A percentile compares a stretch with the other conserved stretches of the same genome.
phyloP scores from a whole-genome alignment of 495 filamentous ascomycete species.

The Daldinia childiae region DNA sequence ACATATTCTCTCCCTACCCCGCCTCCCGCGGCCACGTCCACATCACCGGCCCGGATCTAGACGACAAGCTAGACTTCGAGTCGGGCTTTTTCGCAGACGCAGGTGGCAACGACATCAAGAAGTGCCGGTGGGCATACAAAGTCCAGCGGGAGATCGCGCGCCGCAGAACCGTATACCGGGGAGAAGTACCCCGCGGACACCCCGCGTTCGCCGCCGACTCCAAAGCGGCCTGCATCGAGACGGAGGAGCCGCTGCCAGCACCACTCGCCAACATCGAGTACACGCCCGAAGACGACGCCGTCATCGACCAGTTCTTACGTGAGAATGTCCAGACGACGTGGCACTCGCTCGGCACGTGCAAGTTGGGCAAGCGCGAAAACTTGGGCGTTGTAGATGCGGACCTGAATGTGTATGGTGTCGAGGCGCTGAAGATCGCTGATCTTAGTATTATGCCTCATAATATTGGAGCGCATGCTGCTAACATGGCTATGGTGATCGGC shows the following conservation, averaged over 20 bases:
- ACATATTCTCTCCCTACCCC: not conserved
- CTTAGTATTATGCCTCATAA: not conserved
- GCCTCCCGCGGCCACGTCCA: not conserved
- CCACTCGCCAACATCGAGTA: not conserved
- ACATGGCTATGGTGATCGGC: not conserved
- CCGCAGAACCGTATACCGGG: not conserved
- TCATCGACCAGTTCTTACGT: constrained; percentile 55
- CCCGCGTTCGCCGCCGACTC: not conserved
- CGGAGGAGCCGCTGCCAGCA: not conserved
- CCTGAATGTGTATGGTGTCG: not conserved
- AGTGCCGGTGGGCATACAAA: not conserved
- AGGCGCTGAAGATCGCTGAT: not conserved
- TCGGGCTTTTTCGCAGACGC: not conserved
- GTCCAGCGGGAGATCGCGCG: not conserved
- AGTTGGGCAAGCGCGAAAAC: constrained; percentile 51
- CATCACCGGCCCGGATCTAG: not conserved
- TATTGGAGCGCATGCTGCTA: not conserved
- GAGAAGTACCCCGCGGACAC: not conserved
- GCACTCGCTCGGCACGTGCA: constrained; percentile 61
- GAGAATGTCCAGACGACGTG: constrained; percentile 56
- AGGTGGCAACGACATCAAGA: not conserved
- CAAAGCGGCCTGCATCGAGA: not conserved
- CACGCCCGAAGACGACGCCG: constrained; percentile 57
- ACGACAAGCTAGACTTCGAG: not conserved
- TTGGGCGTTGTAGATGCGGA: not conserved